phyloP scores from a whole-genome alignment of 148 eudicot species.

The Cornus suecica region DNA sequence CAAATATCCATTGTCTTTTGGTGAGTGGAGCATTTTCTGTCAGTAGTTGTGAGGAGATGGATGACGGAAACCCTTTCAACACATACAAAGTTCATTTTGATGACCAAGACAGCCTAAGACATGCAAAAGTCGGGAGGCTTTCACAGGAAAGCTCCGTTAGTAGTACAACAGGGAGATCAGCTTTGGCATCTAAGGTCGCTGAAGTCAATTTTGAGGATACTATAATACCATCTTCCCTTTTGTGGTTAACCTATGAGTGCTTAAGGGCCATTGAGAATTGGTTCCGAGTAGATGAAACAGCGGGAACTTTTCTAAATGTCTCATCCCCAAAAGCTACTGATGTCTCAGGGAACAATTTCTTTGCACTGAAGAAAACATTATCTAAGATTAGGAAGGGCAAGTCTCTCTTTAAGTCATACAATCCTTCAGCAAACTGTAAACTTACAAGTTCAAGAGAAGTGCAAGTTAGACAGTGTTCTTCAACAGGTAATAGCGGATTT shows the following conservation, averaged over 20 bases:
- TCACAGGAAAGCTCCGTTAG: slow-evolving; percentile 79
- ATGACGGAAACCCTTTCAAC: slow-evolving; percentile 31
- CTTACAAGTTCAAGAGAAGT: slow-evolving; percentile 20
- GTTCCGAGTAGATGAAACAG: slow-evolving; percentile 51
- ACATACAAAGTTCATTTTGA: slow-evolving; percentile 33
- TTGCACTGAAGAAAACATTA: slow-evolving; percentile 60
- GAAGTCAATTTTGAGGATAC: slow-evolving; percentile 25
- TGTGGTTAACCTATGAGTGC: slow-evolving; percentile 59
- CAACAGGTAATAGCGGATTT: slow-evolving; percentile 15
- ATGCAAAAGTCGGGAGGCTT: slow-evolving; percentile 82
- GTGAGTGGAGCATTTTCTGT: slow-evolving; percentile 75
- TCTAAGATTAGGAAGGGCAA: slow-evolving; percentile 51
- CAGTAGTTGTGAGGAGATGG: slow-evolving; percentile 28
- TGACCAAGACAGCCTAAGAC: slow-evolving; percentile 61
- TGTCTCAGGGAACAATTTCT: slow-evolving; percentile 37
- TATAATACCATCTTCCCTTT: slow-evolving; percentile 42
- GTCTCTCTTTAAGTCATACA: slow-evolving; percentile 31
- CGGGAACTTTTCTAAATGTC: slow-evolving; percentile 24
- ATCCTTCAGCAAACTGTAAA: slow-evolving; percentile 26
- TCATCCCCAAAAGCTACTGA: slow-evolving; percentile 34
- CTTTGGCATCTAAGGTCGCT: slow-evolving; percentile 26
- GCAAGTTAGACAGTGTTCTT: slow-evolving; percentile 25
- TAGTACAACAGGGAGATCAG: slow-evolving; percentile 36
- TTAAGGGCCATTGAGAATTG: slow-evolving; percentile 74
- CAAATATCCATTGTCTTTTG: slow-evolving; percentile 68